Conservation (phyloP, 2,329 filamentous ascomycete genomes). For the Lecanicillium sp. region DNA sequence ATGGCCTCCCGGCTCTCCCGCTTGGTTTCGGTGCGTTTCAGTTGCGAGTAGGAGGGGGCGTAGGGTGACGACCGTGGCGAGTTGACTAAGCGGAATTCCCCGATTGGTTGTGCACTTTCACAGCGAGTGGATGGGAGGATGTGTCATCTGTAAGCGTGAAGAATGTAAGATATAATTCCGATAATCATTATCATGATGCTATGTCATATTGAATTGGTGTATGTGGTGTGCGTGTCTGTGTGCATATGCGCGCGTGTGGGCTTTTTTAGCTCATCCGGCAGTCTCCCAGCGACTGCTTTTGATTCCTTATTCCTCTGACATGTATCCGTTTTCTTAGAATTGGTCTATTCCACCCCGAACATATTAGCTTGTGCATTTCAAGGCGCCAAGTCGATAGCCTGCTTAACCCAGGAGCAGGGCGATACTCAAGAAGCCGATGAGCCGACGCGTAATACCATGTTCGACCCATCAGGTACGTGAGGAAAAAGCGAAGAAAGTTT, state of each 20-base stretch:
- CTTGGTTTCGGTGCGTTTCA: too few relatives aligned
- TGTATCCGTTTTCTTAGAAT: conserved; percentile 17
- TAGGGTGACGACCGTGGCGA: too few relatives aligned
- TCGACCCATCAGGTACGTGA: conserved; percentile 5
- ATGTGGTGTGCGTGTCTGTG: background rate
- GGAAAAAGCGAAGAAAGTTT: background rate
- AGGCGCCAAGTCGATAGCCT: background rate
- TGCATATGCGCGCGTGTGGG: background rate
- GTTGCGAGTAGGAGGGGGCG: too few relatives aligned
- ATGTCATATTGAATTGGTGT: conserved; percentile 5
- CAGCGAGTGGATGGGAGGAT: too few relatives aligned
- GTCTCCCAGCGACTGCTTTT: conserved; percentile 11
- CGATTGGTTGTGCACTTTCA: too few relatives aligned
- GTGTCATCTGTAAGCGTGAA: too few relatives aligned
- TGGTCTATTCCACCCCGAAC: conserved; percentile 17
- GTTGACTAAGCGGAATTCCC: too few relatives aligned
- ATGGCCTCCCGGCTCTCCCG: too few relatives aligned
- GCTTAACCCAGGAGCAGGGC: too few relatives aligned
- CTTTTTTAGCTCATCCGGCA: conserved; percentile 6
- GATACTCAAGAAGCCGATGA: too few relatives aligned
- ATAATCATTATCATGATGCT: conserved; percentile 25
- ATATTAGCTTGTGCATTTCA: conserved; percentile 1
- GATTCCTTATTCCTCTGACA: background rate
- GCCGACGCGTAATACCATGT: background rate
- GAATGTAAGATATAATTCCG: conserved; percentile 8